Conservation (phyloP, 306 rosid genomes). For the Carpinus viminea region DNA sequence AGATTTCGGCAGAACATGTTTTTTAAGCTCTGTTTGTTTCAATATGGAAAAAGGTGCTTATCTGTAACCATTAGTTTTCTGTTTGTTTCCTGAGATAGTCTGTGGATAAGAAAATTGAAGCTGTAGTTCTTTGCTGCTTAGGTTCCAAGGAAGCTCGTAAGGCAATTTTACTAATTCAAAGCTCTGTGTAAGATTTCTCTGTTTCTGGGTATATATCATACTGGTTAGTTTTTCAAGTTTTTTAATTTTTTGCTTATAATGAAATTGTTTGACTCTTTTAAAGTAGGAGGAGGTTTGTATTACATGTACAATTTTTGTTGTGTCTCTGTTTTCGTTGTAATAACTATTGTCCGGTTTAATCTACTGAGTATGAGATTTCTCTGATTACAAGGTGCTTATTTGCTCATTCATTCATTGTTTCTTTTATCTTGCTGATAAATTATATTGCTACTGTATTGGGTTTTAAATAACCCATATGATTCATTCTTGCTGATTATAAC, state of each 20-base stretch:
- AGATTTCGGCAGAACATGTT: background rate
- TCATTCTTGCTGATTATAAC: constrained; percentile 10
- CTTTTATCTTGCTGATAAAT: background rate
- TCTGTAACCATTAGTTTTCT: too few relatives aligned
- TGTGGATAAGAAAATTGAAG: too few relatives aligned
- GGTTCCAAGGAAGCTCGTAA: too few relatives aligned
- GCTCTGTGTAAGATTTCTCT: background rate
- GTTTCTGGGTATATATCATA: background rate
- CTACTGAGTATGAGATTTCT: background rate
- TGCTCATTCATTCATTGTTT: constrained; percentile 3
- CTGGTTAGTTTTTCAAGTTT: background rate
- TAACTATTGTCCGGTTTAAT: background rate
- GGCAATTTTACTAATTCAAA: too few relatives aligned
- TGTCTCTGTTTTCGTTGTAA: background rate
- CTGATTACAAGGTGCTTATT: background rate
- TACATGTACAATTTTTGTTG: background rate
- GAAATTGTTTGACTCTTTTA: background rate
- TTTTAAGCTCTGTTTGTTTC: background rate
- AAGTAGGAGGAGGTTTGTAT: background rate
- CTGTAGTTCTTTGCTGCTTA: too few relatives aligned
- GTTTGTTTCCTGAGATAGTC: too few relatives aligned
- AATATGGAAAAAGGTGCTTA: too few relatives aligned
- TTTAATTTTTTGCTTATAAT: background rate
- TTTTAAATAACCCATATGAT: constrained; percentile 9
- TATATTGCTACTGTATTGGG: background rate